phyloP scores from a whole-genome alignment of 2,329 filamentous ascomycete species.

The Alternaria sp. region DNA sequence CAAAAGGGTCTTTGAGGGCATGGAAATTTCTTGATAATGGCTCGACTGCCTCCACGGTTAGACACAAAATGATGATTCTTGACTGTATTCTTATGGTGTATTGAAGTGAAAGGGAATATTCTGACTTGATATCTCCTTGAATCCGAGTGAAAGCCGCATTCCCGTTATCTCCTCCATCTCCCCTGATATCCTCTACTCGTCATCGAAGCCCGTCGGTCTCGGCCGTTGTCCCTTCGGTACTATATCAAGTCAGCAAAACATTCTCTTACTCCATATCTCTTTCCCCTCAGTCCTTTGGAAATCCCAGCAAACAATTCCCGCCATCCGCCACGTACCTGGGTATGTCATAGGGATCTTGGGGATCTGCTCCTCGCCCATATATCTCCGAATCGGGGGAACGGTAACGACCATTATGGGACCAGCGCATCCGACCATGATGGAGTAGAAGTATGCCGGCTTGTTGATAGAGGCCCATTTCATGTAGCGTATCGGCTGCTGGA shows the following conservation, averaged over 20 bases:
- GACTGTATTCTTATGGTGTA: not conserved
- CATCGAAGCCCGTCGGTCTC: conserved; percentile 56
- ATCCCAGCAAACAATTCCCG: not conserved
- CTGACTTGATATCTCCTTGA: not conserved
- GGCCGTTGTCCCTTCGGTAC: conserved; percentile 57
- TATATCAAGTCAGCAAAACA: conserved; percentile 25
- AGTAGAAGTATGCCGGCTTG: conserved; percentile 91
- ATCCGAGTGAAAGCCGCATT: not conserved
- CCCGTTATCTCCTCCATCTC: not conserved
- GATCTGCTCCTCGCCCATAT: conserved; percentile 74
- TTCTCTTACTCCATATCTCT: not conserved
- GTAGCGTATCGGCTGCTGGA: conserved; percentile 82
- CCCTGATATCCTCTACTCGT: conserved; percentile 32
- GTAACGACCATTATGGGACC: conserved; percentile 75
- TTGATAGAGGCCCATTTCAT: conserved; percentile 85
- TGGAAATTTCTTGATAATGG: not conserved
- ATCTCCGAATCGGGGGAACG: conserved; percentile 74
- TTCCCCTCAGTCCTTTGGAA: too few relatives aligned
- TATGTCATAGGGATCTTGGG: conserved; percentile 83
- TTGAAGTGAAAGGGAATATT: not conserved
- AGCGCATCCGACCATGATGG: conserved; percentile 72
- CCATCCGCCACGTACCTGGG: conserved; percentile 73
- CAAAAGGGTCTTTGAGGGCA: not conserved
- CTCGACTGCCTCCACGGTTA: not conserved
- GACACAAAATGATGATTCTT: conserved; percentile 9